Evolutionary conservation across 768 basidiomycete species (phyloP).

Genomic region (Scleroderma citrinum): DNA sequence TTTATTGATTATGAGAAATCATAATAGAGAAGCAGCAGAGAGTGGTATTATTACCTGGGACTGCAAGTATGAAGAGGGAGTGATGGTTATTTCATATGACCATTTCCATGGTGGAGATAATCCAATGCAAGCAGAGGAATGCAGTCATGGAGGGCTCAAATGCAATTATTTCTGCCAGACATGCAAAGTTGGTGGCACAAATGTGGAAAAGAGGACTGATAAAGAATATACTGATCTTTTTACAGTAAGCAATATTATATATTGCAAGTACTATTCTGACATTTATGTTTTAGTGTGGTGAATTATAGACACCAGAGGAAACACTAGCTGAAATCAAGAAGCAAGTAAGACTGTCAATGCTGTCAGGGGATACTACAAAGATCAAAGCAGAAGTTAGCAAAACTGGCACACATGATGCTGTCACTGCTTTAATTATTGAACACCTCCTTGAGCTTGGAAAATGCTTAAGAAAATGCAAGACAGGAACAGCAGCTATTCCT

Average conservation of each 20-base stretch:
- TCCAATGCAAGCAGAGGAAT: constrained; percentile 33
- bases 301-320: not conserved
- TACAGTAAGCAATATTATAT: constrained; percentile 6
- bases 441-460: not conserved
- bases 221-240: constrained; percentile 23
- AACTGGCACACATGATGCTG: not conserved
- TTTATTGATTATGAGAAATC: not conserved
- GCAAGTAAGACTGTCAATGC: not conserved
- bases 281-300: not conserved
- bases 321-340: constrained; percentile 1
- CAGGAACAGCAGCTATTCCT: not conserved
- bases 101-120: constrained; percentile 27
- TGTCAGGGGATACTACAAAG: not conserved
- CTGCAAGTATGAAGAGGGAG: constrained; percentile 14
- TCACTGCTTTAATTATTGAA: not conserved
- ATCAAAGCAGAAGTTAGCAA: not conserved
- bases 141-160: constrained; percentile 26
- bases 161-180: constrained; percentile 30
- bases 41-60: constrained; percentile 17
- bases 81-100: constrained; percentile 19
- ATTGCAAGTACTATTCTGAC: not conserved
- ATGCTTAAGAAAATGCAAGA: not conserved
- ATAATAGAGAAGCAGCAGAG: constrained; percentile 6
- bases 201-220: constrained; percentile 16
- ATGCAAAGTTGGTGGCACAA: constrained; percentile 28